Percentiles rank a stretch among this genome's conserved stretches.
These are phyloP conservation scores for Kalanchoe fedtschenkoi DNA, from an alignment of 164 flowering plant genomes.

Conservation along the genomic window DNA sequence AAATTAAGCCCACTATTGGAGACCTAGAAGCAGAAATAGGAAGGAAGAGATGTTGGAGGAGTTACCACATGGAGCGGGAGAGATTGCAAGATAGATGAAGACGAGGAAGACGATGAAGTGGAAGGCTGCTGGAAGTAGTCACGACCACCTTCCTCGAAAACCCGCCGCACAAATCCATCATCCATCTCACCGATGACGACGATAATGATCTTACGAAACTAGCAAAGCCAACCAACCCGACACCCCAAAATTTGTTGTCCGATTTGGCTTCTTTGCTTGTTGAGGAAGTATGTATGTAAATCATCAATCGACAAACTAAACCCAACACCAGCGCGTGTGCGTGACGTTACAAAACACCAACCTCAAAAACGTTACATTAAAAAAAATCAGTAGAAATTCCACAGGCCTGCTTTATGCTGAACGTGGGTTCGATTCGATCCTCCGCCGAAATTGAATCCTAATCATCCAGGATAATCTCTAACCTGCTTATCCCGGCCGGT, in stretches of 20 bases:
- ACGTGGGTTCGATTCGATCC: too few relatives aligned
- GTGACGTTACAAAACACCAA: neutral
- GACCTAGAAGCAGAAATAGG: neutral
- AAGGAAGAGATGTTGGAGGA: neutral
- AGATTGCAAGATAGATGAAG: conserved; percentile 86
- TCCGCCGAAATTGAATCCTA: too few relatives aligned
- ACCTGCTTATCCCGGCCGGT: too few relatives aligned
- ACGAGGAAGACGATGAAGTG: conserved; percentile 55
- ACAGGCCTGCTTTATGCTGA: neutral
- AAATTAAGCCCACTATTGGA: neutral
- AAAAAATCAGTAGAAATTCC: neutral
- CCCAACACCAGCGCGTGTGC: conserved; percentile 5
- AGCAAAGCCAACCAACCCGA: too few relatives aligned
- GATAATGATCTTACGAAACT: too few relatives aligned
- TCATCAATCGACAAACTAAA: neutral
- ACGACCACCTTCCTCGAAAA: conserved; percentile 84
- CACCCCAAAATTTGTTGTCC: too few relatives aligned
- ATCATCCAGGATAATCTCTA: too few relatives aligned
- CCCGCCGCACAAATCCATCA: conserved; percentile 80
- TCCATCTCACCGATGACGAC: conserved; percentile 59
- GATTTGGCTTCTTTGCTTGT: neutral
- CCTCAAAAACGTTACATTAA: neutral
- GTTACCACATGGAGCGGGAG: conserved; percentile 96
- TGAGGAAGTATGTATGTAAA: neutral
- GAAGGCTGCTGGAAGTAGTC: conserved; percentile 65